These are phyloP conservation scores for Candolleomyces eurysporus DNA, from an alignment of 768 basidiomycete genomes.

Conservation along the genomic window DNA sequence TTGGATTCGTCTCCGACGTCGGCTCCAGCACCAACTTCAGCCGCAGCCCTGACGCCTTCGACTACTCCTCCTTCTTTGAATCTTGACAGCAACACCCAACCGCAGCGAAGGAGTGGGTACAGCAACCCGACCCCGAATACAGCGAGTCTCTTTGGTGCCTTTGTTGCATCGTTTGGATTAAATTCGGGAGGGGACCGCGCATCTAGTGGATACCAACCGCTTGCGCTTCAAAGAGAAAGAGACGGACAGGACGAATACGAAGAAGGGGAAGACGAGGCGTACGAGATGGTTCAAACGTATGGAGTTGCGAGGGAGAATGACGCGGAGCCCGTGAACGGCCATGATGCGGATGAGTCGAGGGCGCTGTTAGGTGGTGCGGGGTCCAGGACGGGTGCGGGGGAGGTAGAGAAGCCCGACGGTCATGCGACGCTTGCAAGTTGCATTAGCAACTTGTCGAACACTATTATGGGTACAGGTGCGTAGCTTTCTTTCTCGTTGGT, in stretches of 20 bases:
- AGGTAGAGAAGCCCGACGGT: constrained; percentile 45
- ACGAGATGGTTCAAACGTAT: constrained; percentile 72
- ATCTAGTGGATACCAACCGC: neutral
- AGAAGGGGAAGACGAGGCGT: constrained; percentile 27
- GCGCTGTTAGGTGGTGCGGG: constrained; percentile 55
- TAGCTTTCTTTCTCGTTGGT: constrained; percentile 15
- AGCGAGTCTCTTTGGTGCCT: neutral
- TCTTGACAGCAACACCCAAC: neutral
- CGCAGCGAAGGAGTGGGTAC: constrained; percentile 1
- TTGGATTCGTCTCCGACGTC: too few species aligned
- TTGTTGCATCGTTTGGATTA: neutral
- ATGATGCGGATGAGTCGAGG: constrained; percentile 45
- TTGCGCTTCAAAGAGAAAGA: neutral
- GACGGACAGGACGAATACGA: neutral
- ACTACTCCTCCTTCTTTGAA: neutral
- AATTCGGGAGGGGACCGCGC: neutral
- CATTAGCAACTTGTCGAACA: constrained; percentile 82
- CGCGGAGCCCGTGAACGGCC: constrained; percentile 21
- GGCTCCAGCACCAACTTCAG: neutral
- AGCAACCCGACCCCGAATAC: constrained; percentile 5
- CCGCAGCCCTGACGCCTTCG: neutral
- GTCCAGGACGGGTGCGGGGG: constrained; percentile 17
- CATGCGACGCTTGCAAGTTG: constrained; percentile 67
- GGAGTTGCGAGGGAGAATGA: constrained; percentile 46
- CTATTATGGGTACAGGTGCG: constrained; percentile 87